Evolutionary conservation across 257 asterid genomes (phyloP).

Genomic region (Solanum boliviense): DNA sequence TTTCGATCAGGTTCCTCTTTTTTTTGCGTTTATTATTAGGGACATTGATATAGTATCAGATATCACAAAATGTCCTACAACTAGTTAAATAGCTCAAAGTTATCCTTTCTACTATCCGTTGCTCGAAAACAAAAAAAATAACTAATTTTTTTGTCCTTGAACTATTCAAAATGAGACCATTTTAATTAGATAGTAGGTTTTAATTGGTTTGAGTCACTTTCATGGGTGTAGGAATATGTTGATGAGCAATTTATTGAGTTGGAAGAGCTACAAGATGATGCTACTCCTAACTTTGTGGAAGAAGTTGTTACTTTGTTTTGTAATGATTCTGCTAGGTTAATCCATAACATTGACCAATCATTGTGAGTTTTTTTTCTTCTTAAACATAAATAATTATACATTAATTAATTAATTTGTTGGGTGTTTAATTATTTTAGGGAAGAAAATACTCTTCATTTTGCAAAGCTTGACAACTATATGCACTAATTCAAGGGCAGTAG

Average conservation of each 20-base stretch:
- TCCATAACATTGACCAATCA: constrained; percentile 50
- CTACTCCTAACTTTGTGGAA: constrained; percentile 63
- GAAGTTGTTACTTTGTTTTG: constrained; percentile 64
- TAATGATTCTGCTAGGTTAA: constrained; percentile 45
- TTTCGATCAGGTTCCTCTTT: constrained; percentile 40
- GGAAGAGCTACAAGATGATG: constrained; percentile 68
- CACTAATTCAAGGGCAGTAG: constrained; percentile 74
- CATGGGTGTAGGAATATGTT: constrained; percentile 40
- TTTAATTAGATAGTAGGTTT: background rate
- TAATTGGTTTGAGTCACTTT: background rate
- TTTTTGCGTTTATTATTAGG: background rate
- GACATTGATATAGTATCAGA: background rate
- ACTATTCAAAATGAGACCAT: too few relatives aligned
- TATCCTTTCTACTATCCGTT: too few relatives aligned
- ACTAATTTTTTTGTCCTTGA: too few relatives aligned
- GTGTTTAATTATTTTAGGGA: constrained; percentile 9
- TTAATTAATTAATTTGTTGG: too few relatives aligned
- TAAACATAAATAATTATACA: too few relatives aligned
- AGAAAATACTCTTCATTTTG: constrained; percentile 19
- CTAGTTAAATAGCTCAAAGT: too few relatives aligned
- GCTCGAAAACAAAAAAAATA: too few relatives aligned
- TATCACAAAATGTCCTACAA: background rate
- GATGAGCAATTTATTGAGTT: constrained; percentile 63
- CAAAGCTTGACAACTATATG: constrained; percentile 48
- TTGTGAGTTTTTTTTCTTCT: constrained; percentile 26